phyloP scores from a whole-genome alignment of 2,329 filamentous ascomycete genomes.

The Epichloe typhina region DNA sequence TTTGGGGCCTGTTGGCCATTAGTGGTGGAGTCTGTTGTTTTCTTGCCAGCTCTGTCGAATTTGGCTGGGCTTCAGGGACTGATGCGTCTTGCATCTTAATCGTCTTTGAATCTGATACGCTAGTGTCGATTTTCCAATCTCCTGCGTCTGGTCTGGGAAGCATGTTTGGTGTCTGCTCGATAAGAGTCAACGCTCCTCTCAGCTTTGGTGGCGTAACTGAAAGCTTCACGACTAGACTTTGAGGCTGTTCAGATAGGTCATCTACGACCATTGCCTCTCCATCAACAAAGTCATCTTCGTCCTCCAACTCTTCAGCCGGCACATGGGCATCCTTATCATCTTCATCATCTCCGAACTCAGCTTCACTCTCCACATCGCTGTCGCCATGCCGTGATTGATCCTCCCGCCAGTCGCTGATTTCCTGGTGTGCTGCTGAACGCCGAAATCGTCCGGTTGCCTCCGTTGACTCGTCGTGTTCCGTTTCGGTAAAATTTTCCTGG shows the following conservation, averaged over 20 bases:
- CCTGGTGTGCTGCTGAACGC: slow-evolving; percentile 34
- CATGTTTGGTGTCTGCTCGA: slow-evolving; percentile 11
- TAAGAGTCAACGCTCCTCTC: slow-evolving; percentile 16
- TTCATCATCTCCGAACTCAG: slow-evolving; percentile 63
- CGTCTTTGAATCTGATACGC: slow-evolving; percentile 6
- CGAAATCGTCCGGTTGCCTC: slow-evolving; percentile 36
- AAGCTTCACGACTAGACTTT: slow-evolving; percentile 65
- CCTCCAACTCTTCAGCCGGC: slow-evolving; percentile 41
- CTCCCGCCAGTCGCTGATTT: slow-evolving; percentile 35
- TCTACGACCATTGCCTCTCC: slow-evolving; percentile 43
- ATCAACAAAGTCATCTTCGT: slow-evolving; percentile 46
- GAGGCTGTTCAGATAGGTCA: slow-evolving; percentile 32
- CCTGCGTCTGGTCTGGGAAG: slow-evolving; percentile 12
- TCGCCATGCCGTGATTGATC: slow-evolving; percentile 28
- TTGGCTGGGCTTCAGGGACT: neutral
- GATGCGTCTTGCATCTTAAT: slow-evolving; percentile 17
- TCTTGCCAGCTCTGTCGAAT: neutral
- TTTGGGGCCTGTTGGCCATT: neutral
- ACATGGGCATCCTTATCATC: slow-evolving; percentile 57
- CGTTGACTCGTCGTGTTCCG: slow-evolving; percentile 25
- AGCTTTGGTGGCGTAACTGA: slow-evolving; percentile 33
- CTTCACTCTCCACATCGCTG: slow-evolving; percentile 55
- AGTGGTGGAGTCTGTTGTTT: neutral
- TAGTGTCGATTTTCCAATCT: slow-evolving; percentile 8
- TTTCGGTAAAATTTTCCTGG: slow-evolving; percentile 30